Conservation (phyloP, 140 eudicot genomes). For the Eryngium alpinum region DNA sequence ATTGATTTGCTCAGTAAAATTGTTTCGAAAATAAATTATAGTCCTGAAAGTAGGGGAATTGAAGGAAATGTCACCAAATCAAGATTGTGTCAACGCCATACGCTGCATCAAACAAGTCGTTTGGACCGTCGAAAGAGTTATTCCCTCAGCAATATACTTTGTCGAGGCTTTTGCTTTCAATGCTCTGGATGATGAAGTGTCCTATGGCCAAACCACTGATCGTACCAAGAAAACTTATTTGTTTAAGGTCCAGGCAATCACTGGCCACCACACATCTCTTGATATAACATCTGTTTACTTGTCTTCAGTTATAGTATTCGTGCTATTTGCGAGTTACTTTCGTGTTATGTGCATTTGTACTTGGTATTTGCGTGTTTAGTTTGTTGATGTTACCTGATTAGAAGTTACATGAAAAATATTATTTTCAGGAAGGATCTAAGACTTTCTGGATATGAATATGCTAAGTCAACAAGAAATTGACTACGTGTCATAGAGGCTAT, state of each 20-base stretch:
- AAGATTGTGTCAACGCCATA: constrained; percentile 25
- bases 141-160: constrained; percentile 39
- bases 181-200: constrained; percentile 25
- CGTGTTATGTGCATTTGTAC: no score
- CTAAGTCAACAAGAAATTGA: no score
- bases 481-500: no score
- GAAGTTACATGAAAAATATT: no score
- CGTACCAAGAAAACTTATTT: constrained; percentile 23
- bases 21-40: constrained; percentile 6
- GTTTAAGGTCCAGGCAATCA: constrained; percentile 32
- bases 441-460: no score
- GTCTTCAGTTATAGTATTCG: no score
- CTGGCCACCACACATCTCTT: constrained; percentile 37
- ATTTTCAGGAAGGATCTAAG: no score
- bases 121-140: constrained; percentile 32
- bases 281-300: constrained; percentile 44
- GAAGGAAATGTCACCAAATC: constrained; percentile 42
- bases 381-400: no score
- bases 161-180: constrained; percentile 34
- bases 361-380: no score
- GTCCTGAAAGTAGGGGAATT: constrained; percentile 41
- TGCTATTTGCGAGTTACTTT: no score
- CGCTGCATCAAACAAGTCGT: constrained; percentile 27
- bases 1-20: no score
- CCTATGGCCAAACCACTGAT: constrained; percentile 39